Conservation (phyloP, 768 basidiomycete species). For the Russula sp. region DNA sequence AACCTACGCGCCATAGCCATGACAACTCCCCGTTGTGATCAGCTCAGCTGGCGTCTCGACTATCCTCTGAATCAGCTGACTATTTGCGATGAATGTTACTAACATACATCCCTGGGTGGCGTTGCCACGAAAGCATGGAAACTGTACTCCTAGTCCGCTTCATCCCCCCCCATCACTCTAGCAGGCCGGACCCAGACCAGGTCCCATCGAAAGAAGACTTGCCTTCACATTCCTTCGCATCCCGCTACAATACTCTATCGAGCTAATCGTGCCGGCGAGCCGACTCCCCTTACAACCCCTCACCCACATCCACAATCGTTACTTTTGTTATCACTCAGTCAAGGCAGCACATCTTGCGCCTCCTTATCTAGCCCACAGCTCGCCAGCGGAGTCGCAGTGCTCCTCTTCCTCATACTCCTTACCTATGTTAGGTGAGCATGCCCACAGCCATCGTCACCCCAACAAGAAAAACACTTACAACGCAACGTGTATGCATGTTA, state of each 20-base stretch:
- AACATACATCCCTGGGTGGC: background rate
- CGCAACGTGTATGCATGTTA: background rate
- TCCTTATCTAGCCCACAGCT: background rate
- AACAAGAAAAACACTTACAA: background rate
- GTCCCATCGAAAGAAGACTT: background rate
- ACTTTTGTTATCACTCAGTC: background rate
- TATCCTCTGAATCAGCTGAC: background rate
- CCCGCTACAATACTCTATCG: background rate
- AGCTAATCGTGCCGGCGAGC: background rate
- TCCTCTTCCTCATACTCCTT: constrained; percentile 4
- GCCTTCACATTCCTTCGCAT: background rate
- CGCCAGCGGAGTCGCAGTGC: background rate
- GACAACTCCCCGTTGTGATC: background rate
- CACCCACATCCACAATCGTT: background rate
- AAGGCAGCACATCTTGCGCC: background rate
- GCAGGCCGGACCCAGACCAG: constrained; percentile 2
- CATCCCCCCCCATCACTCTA: background rate
- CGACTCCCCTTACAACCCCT: background rate
- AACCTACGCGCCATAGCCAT: background rate
- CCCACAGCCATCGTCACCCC: background rate
- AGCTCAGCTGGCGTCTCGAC: background rate
- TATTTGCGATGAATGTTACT: background rate
- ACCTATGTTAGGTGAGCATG: constrained; percentile 12
- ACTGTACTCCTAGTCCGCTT: background rate
- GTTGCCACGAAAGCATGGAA: background rate